Conservation (phyloP, 257 asterid genomes). For the Solanum infundibuliforme region DNA sequence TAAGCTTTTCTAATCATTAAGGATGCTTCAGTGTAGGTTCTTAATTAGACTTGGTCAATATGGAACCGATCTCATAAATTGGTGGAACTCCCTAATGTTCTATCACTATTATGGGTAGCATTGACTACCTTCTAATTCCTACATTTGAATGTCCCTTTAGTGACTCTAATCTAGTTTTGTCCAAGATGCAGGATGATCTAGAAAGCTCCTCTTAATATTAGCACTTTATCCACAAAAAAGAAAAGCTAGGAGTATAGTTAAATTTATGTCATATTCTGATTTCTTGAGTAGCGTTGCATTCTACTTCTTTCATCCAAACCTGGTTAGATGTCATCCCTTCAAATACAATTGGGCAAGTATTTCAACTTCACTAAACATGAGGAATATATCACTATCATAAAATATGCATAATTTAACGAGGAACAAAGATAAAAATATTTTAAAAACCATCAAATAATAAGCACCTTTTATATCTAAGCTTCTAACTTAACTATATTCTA, state of each 20-base stretch:
- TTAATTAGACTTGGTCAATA: background rate
- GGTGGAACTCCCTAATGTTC: background rate
- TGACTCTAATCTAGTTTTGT: background rate
- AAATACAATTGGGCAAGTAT: background rate
- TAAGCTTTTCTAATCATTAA: background rate
- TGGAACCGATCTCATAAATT: background rate
- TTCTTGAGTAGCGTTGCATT: background rate
- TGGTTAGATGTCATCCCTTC: background rate
- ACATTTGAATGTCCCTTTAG: background rate
- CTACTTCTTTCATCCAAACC: background rate
- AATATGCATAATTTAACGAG: background rate
- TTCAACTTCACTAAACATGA: background rate
- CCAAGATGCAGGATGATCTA: background rate
- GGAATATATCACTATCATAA: background rate
- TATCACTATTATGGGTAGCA: background rate
- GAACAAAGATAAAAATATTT: background rate
- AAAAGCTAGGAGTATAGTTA: background rate
- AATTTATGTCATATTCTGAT: background rate
- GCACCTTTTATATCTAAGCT: background rate
- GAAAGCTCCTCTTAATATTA: background rate
- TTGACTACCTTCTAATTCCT: background rate
- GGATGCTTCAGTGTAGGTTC: background rate
- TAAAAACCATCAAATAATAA: background rate
- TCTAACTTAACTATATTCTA: background rate
- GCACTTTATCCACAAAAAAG: background rate